A percentile compares a stretch with the other conserved stretches of the same genome.
phyloP scores from a whole-genome alignment of 192 early-diverging fungal genomes.

The Coemansia sp. region DNA sequence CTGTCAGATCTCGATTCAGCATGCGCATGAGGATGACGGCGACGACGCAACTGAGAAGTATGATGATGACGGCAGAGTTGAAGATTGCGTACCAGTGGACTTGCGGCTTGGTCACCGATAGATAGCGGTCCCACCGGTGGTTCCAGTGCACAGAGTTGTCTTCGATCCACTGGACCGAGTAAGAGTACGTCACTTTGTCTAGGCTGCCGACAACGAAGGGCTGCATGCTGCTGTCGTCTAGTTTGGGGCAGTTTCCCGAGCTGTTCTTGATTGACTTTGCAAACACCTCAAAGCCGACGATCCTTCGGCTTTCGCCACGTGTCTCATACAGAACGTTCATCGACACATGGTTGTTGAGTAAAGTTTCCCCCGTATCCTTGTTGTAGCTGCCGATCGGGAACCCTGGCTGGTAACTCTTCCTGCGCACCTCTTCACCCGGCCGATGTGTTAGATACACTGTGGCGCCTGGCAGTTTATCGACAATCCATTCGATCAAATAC shows the following conservation, averaged over 20 bases:
- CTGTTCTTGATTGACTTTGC: conserved; percentile 54
- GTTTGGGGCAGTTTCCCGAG: conserved; percentile 29
- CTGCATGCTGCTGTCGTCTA: background rate
- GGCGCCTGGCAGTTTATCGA: conserved; percentile 66
- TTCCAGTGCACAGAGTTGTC: conserved; percentile 52
- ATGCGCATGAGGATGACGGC: conserved; percentile 68
- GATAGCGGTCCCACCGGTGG: conserved; percentile 66
- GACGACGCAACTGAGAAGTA: conserved; percentile 66
- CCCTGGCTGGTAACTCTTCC: conserved; percentile 57
- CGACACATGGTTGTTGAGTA: conserved; percentile 66
- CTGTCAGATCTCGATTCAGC: conserved; percentile 58
- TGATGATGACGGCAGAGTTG: conserved; percentile 64
- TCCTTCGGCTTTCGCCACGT: conserved; percentile 41
- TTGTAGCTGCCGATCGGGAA: conserved; percentile 59
- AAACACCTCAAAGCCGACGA: conserved; percentile 72
- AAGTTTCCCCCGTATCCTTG: conserved; percentile 34
- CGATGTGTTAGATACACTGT: conserved; percentile 39
- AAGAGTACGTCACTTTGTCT: conserved; percentile 60
- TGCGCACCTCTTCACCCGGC: background rate
- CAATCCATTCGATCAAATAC: conserved; percentile 66
- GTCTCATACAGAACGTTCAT: conserved; percentile 60
- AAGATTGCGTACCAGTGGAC: conserved; percentile 70
- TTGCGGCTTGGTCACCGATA: conserved; percentile 50
- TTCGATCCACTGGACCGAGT: conserved; percentile 71
- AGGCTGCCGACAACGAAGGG: conserved; percentile 28